Evolutionary conservation across 176 grass and related monocot genomes (phyloP).

Genomic region (Ampelocalamus luodianensis): DNA sequence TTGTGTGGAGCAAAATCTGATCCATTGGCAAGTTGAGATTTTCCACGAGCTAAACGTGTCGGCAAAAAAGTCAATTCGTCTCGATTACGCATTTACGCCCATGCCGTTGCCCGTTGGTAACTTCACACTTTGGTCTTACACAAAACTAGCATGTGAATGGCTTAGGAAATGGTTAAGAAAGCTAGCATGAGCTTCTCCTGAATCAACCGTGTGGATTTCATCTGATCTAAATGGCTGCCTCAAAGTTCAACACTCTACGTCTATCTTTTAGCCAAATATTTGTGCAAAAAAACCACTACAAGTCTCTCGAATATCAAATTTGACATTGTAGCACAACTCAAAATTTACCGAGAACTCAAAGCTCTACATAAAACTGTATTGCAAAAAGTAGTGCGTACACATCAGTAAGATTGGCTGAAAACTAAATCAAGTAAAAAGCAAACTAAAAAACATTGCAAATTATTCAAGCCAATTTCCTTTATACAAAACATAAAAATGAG

Average conservation of each 20-base stretch:
- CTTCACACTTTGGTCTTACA: background rate
- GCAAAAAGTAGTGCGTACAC: background rate
- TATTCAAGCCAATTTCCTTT: background rate
- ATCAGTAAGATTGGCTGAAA: background rate
- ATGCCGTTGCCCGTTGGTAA: slow-evolving; percentile 4
- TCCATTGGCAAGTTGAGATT: slow-evolving; percentile 4
- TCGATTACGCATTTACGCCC: background rate
- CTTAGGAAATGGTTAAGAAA: background rate
- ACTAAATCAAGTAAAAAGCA: background rate
- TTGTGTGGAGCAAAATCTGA: background rate
- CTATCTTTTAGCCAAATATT: background rate
- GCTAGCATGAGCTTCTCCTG: background rate
- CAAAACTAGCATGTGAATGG: background rate
- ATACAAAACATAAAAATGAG: background rate
- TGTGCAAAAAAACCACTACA: no score
- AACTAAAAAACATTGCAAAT: background rate
- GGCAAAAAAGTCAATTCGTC: slow-evolving; percentile 18
- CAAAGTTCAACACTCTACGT: background rate
- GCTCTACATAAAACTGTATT: background rate
- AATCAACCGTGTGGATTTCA: slow-evolving; percentile 10
- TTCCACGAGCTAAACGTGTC: slow-evolving; percentile 47
- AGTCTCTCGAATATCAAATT: no score
- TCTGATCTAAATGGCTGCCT: background rate
- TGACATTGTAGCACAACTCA: background rate
- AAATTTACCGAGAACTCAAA: background rate